A percentile compares a stretch with the other conserved stretches of the same genome.
Conservation (phyloP, 208 protist genomes). For the Dictyostelium gargantuum region DNA sequence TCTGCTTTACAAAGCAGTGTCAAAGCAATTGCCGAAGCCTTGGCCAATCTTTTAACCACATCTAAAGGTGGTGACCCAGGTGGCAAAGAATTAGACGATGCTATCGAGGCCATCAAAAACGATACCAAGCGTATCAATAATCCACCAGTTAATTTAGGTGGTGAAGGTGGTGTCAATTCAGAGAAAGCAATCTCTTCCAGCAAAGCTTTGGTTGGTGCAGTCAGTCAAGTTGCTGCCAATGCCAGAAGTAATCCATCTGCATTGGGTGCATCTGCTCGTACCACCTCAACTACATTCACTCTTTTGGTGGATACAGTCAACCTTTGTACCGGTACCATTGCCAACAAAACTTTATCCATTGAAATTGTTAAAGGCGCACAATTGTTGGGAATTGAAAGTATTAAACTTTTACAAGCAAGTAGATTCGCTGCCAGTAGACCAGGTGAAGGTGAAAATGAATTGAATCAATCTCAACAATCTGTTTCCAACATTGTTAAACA, state of each 20-base stretch:
- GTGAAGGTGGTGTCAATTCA: slow-evolving; percentile 18
- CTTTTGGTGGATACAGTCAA: slow-evolving; percentile 12
- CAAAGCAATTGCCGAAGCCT: slow-evolving; percentile 29
- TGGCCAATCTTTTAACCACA: slow-evolving; percentile 20
- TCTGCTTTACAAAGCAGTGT: neutral
- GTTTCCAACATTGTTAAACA: neutral
- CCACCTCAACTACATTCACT: neutral
- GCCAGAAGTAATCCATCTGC: slow-evolving; percentile 35
- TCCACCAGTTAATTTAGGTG: slow-evolving; percentile 56
- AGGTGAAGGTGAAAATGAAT: slow-evolving; percentile 52
- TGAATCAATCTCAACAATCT: neutral
- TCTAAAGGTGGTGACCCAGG: slow-evolving; percentile 57
- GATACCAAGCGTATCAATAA: slow-evolving; percentile 46
- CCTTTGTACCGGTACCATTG: neutral
- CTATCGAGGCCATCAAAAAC: slow-evolving; percentile 39
- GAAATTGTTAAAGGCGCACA: slow-evolving; percentile 4
- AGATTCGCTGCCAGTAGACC: neutral
- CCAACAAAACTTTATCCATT: neutral
- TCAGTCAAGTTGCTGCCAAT: neutral
- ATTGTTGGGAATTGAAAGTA: neutral
- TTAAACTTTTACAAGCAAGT: slow-evolving; percentile 17
- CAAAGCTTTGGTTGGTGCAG: slow-evolving; percentile 20
- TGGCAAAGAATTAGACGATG: slow-evolving; percentile 59
- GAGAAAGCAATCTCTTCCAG: neutral
- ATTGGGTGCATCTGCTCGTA: slow-evolving; percentile 22